Conservation (phyloP, 1,139 yeast genomes). For the Lodderomyces orthopsilosis region DNA sequence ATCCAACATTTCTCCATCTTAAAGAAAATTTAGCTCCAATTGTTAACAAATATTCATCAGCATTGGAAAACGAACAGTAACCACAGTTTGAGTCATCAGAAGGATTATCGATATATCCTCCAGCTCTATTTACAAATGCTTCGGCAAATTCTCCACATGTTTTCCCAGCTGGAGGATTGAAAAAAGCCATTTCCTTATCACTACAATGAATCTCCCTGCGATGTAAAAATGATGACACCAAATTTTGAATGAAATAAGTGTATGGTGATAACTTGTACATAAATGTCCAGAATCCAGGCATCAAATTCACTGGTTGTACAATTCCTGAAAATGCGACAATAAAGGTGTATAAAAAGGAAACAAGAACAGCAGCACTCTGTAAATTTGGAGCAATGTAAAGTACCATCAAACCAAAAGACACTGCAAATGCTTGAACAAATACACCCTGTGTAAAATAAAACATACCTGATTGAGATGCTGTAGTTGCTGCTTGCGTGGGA, state of each 20-base stretch:
- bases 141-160: constrained; percentile 58
- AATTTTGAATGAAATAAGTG: constrained; percentile 62
- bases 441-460: constrained; percentile 50
- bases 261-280: constrained; percentile 72
- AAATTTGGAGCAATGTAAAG: constrained; percentile 60
- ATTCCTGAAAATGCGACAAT: constrained; percentile 63
- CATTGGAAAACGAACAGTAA: constrained; percentile 53
- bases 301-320: constrained; percentile 51
- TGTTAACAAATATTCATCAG: constrained; percentile 50
- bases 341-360: constrained; percentile 51
- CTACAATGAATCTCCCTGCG: constrained; percentile 55
- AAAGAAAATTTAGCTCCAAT: constrained; percentile 45
- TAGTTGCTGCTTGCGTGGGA: constrained; percentile 50
- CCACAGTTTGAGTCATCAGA: constrained; percentile 53
- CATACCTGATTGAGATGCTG: constrained; percentile 52
- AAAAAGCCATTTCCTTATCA: constrained; percentile 44
- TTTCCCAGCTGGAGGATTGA: constrained; percentile 57
- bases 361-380: constrained; percentile 58
- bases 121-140: constrained; percentile 16
- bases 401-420: constrained; percentile 52
- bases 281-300: constrained; percentile 66
- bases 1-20: constrained; percentile 67
- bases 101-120: constrained; percentile 59
- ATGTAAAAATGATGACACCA: constrained; percentile 53
- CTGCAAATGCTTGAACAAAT: constrained; percentile 53